phyloP scores from a whole-genome alignment of 2,329 filamentous ascomycete species.

The Trichoderma polysporum region DNA sequence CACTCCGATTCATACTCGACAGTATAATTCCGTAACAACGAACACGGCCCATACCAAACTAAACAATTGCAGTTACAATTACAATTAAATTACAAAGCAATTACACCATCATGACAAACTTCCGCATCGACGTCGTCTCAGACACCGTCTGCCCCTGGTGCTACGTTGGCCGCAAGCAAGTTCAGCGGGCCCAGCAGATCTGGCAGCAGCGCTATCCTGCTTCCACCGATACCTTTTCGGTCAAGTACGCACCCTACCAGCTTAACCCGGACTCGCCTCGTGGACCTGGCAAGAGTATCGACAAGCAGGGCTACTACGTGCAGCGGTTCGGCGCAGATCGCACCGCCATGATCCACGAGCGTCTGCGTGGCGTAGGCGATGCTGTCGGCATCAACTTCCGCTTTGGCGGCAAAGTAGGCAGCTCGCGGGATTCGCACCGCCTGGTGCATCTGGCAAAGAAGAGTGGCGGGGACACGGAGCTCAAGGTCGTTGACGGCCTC shows the following conservation, averaged over 20 bases:
- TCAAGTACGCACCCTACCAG: conserved; percentile 49
- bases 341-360: conserved; percentile 37
- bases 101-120: conserved; percentile 57
- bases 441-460: conserved; percentile 50
- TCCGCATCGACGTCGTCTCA: conserved; percentile 48
- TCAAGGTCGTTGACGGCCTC: conserved; percentile 50
- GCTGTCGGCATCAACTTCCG: conserved; percentile 43
- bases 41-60: not conserved
- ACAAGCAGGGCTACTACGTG: conserved; percentile 40
- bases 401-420: conserved; percentile 53
- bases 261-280: conserved; percentile 39
- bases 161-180: conserved; percentile 48
- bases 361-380: conserved; percentile 34
- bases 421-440: conserved; percentile 48
- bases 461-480: conserved; percentile 52
- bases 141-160: conserved; percentile 55
- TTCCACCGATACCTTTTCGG: conserved; percentile 53
- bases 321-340: conserved; percentile 64
- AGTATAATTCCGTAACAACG: not conserved
- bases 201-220: conserved; percentile 43
- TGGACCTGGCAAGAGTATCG: conserved; percentile 33
- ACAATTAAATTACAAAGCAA: not conserved
- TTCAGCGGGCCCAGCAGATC: conserved; percentile 46
- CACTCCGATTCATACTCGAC: not conserved
- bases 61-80: not conserved